Evolutionary conservation across 2,329 filamentous ascomycete genomes (phyloP).

Genomic region (Rosellinia necatrix): DNA sequence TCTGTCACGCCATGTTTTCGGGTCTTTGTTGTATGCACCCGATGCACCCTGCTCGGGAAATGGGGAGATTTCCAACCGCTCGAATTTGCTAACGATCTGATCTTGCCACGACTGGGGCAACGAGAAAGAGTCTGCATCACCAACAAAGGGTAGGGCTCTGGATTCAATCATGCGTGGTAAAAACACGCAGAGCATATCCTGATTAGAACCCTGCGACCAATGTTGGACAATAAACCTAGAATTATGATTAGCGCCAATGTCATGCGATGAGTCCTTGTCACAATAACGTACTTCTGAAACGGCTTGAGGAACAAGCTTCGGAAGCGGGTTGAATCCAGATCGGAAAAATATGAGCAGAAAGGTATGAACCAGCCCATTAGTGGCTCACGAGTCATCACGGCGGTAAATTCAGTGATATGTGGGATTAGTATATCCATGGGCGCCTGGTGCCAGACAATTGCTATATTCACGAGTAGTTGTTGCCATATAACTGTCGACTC

Average conservation of each 20-base stretch:
- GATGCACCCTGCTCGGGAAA: slow-evolving; percentile 65
- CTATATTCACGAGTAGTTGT: slow-evolving; percentile 58
- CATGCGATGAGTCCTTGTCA: neutral
- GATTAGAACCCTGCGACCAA: slow-evolving; percentile 69
- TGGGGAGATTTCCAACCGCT: slow-evolving; percentile 64
- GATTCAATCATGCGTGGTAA: slow-evolving; percentile 67
- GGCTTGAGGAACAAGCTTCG: slow-evolving; percentile 76
- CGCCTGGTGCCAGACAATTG: slow-evolving; percentile 74
- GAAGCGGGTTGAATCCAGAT: slow-evolving; percentile 75
- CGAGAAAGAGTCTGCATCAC: slow-evolving; percentile 58
- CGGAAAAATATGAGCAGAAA: slow-evolving; percentile 82
- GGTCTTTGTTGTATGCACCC: slow-evolving; percentile 59
- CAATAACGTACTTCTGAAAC: slow-evolving; percentile 71
- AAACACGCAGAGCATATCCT: slow-evolving; percentile 70
- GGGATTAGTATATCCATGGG: slow-evolving; percentile 80
- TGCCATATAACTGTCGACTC: slow-evolving; percentile 55
- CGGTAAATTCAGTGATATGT: slow-evolving; percentile 67
- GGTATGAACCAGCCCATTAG: slow-evolving; percentile 77
- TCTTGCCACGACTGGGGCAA: slow-evolving; percentile 73
- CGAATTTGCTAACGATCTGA: slow-evolving; percentile 72
- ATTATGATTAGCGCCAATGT: slow-evolving; percentile 34
- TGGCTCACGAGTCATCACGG: slow-evolving; percentile 65
- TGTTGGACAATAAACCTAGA: slow-evolving; percentile 73
- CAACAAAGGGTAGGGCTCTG: slow-evolving; percentile 57
- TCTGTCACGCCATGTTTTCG: slow-evolving; percentile 63